These are phyloP conservation scores for Hypoxylon trugodes DNA, from an alignment of 495 filamentous ascomycete species.

Conservation along the genomic window DNA sequence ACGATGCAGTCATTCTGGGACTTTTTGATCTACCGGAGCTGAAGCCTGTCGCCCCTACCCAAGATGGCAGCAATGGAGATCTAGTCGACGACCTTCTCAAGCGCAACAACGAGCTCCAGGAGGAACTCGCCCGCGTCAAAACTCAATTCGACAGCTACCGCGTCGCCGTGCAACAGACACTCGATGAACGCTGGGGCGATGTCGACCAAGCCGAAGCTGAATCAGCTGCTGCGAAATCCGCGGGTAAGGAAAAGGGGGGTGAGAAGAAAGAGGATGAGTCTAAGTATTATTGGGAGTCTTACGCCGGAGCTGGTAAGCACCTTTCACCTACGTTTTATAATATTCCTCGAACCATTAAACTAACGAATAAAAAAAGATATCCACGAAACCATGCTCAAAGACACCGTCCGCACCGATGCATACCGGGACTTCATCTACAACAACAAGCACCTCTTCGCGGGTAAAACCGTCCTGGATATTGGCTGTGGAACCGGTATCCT, in stretches of 20 bases:
- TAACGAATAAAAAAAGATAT: slow-evolving; percentile 63
- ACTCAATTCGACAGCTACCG: slow-evolving; percentile 77
- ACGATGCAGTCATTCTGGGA: slow-evolving; percentile 85
- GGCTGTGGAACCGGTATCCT: slow-evolving; percentile 88
- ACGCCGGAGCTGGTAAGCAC: slow-evolving; percentile 55
- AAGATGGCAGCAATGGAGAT: slow-evolving; percentile 51
- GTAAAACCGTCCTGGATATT: slow-evolving; percentile 97
- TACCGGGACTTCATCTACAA: slow-evolving; percentile 99
- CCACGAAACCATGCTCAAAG: slow-evolving; percentile 94
- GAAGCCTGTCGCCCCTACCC: slow-evolving; percentile 44
- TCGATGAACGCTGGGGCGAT: slow-evolving; percentile 73
- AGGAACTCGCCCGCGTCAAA: slow-evolving; percentile 69
- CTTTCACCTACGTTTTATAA: neutral
- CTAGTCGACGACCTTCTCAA: slow-evolving; percentile 55
- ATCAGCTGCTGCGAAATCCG: slow-evolving; percentile 5
- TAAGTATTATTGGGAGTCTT: slow-evolving; percentile 82
- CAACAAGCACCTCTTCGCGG: slow-evolving; percentile 95
- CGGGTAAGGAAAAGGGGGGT: slow-evolving; percentile 37
- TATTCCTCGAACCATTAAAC: neutral
- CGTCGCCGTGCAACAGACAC: slow-evolving; percentile 70
- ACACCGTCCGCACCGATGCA: slow-evolving; percentile 91
- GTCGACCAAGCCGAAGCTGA: slow-evolving; percentile 44
- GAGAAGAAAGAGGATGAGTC: slow-evolving; percentile 59
- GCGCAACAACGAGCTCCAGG: slow-evolving; percentile 73
- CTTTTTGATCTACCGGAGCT: slow-evolving; percentile 75